Base-by-base conservation (phyloP, 352 stramenopile species). In the Pythium phragmiticola region DNA sequence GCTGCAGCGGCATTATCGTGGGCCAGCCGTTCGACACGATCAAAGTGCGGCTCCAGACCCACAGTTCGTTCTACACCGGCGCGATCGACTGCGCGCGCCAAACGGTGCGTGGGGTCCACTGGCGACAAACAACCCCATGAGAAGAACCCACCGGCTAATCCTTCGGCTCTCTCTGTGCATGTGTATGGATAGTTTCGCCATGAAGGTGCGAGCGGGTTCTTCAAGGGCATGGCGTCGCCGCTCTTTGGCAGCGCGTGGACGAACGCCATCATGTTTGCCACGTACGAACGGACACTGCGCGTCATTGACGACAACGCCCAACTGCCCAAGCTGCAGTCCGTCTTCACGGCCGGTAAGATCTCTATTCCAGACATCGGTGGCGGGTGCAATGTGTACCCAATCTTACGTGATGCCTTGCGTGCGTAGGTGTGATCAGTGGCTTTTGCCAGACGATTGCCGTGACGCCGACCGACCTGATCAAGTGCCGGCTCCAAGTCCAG, bases 181-280 rank as follows among this genome's bases (percentile, higher is more conserved):
- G 21, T 39, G 14, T 34, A 30, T 65, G 21, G 42, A 14, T 63
- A 86, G 75, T 77, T 77, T 43, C 72, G 69, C 21, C 79, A 93
- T 77, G 87, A 95, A 77, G 84, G 87, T 4, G 67, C 76, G 43
- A 75, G 73, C 0, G 87, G 87, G 2, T 92, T 94, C 60, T 95
- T 94, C 78, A 95, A 94, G 63, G 87, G 87, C 46, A 82, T 95
- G 76, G 64, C 74, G 36, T 95, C 87, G 33, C 87, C 87, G 46
- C 73, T 95, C 13, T 76, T 95, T 41, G 84, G 84, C 42, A 95
- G 83, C 53, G 84, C 85, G 17, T 88, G 80, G 59, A 93, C 83
- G n/a, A 95, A 92, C 66, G 87, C 87, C 30, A 86, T 94, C 59
- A 88, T 95, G 78, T 95, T 95, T 66, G 82, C 83, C 11, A 75